Percentiles rank a stretch among this genome's conserved stretches.
phyloP scores from a whole-genome alignment of 257 asterid genomes.

The Solanum megistacrolobum region DNA sequence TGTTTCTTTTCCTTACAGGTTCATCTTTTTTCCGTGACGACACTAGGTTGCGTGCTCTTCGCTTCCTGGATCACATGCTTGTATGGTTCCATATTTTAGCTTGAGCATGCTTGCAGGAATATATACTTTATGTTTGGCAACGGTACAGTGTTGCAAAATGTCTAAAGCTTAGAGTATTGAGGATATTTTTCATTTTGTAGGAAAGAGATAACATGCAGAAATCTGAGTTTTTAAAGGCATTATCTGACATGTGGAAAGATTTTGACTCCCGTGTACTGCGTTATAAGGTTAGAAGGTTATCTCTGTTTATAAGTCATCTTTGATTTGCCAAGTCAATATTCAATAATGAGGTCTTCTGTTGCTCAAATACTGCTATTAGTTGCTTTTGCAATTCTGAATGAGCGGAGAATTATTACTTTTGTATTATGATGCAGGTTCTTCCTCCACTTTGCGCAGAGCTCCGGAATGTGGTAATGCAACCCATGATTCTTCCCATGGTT shows the following conservation, averaged over 20 bases:
- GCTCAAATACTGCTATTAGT: conserved; percentile 1
- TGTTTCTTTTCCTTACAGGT: conserved; percentile 40
- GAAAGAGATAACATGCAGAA: conserved; percentile 99
- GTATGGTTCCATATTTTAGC: conserved; percentile 23
- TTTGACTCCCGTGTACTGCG: conserved; percentile 96
- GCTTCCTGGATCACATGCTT: conserved; percentile 96
- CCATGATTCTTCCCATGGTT: conserved; percentile 98
- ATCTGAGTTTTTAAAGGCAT: conserved; percentile 90
- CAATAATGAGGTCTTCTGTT: background rate
- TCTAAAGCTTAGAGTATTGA: background rate
- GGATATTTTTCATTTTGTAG: conserved; percentile 38
- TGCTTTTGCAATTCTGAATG: conserved; percentile 7
- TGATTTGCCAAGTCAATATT: background rate
- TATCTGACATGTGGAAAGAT: conserved; percentile 99
- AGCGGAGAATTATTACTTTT: conserved; percentile 6
- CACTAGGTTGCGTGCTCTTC: conserved; percentile 98
- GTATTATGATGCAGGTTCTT: conserved; percentile 59
- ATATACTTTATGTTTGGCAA: background rate
- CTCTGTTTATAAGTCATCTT: background rate
- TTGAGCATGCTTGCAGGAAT: background rate
- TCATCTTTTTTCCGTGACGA: conserved; percentile 91
- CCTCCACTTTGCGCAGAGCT: conserved; percentile 99
- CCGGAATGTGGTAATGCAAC: conserved; percentile 96
- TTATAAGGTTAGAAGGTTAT: conserved; percentile 58
- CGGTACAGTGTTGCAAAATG: conserved; percentile 3